These are phyloP conservation scores for Chlamydomonas urium DNA, from an alignment of 139 green algal genomes.

Conservation along the genomic window DNA sequence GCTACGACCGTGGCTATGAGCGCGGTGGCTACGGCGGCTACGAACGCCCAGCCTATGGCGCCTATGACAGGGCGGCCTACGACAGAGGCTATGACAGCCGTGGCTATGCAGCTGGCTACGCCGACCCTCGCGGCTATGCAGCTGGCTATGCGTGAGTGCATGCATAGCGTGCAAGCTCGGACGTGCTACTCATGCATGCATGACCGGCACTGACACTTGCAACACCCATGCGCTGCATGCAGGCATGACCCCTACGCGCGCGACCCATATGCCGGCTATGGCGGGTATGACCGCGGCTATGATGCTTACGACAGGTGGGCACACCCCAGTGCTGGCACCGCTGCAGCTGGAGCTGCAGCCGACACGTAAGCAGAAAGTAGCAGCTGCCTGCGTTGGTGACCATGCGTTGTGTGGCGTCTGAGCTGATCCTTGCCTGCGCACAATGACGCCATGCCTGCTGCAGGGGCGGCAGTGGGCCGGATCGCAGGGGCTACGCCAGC, in stretches of 20 bases:
- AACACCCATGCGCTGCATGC: not conserved
- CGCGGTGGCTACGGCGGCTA: constrained; percentile 2
- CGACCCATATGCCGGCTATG: constrained; percentile 6
- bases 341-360: not conserved
- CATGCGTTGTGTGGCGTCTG: not conserved
- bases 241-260: not conserved
- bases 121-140: not conserved
- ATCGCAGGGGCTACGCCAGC: not conserved
- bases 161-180: not conserved
- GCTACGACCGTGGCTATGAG: constrained; percentile 4
- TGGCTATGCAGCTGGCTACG: not conserved
- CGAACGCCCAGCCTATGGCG: not conserved
- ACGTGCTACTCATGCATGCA: not conserved
- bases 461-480: not conserved
- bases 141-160: not conserved
- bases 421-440: not conserved
- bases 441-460: not conserved
- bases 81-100: constrained; percentile 9
- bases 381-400: too few species aligned
- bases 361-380: too few species aligned
- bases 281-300: constrained; percentile 10
- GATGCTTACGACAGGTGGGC: constrained; percentile 4
- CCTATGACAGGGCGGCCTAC: not conserved
- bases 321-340: not conserved
- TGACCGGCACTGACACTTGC: not conserved